Conservation (phyloP, 768 basidiomycete species). For the Pleurotus pulmonarius region DNA sequence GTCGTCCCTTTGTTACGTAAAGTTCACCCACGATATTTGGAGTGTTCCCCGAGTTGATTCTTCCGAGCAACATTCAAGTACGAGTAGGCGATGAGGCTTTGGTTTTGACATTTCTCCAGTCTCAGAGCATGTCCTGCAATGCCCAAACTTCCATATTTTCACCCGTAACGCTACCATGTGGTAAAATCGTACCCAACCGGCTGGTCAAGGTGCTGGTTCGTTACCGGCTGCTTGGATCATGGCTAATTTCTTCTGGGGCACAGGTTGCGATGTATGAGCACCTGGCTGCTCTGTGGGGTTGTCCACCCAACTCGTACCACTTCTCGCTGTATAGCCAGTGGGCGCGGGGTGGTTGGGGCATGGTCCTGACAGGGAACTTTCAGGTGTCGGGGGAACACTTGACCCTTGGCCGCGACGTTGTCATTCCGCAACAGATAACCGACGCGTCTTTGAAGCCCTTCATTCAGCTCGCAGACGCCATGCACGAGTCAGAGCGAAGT, state of each 20-base stretch:
- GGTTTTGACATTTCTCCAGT: not conserved
- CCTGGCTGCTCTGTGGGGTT: slow-evolving; percentile 59
- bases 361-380: slow-evolving; percentile 85
- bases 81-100: too few relatives aligned
- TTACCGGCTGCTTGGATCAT: not conserved
- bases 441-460: slow-evolving; percentile 48
- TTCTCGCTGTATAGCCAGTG: slow-evolving; percentile 67
- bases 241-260: not conserved
- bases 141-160: slow-evolving; percentile 12
- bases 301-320: slow-evolving; percentile 68
- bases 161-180: slow-evolving; percentile 34
- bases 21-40: too few relatives aligned
- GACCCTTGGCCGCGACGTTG: slow-evolving; percentile 66
- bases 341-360: slow-evolving; percentile 79
- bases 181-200: slow-evolving; percentile 39
- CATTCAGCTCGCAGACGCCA: slow-evolving; percentile 41
- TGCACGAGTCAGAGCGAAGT: slow-evolving; percentile 28
- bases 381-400: slow-evolving; percentile 65
- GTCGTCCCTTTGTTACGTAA: too few relatives aligned
- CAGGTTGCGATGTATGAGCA: slow-evolving; percentile 94
- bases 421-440: slow-evolving; percentile 45
- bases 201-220: slow-evolving; percentile 45
- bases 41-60: too few relatives aligned
- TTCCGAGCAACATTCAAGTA: too few relatives aligned
- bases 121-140: too few relatives aligned